These are phyloP conservation scores for Aspergillus brasiliensis DNA, from an alignment of 2,329 filamentous ascomycete species.

Conservation along the genomic window DNA sequence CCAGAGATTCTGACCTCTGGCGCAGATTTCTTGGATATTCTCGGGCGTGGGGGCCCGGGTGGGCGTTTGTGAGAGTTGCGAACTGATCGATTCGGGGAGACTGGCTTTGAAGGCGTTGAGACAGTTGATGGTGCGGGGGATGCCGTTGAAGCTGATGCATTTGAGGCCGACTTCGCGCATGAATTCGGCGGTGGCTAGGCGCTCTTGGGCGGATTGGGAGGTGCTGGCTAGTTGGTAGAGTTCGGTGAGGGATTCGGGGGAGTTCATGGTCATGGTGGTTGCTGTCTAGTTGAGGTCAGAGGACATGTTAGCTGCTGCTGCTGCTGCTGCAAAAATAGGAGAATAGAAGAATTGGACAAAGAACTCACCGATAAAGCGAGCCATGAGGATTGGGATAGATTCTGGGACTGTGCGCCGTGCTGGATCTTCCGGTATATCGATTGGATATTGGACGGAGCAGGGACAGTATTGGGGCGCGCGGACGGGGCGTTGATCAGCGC, in stretches of 20 bases:
- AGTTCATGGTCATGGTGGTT: constrained; percentile 84
- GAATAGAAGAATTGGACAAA: background rate
- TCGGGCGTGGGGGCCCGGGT: constrained; percentile 56
- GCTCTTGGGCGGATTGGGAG: constrained; percentile 27
- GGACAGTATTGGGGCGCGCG: constrained; percentile 65
- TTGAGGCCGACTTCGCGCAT: constrained; percentile 51
- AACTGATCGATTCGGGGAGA: constrained; percentile 60
- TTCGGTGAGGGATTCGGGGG: constrained; percentile 69
- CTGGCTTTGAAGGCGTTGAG: constrained; percentile 69
- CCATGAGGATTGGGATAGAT: constrained; percentile 67
- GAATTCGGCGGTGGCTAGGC: constrained; percentile 39
- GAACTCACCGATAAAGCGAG: constrained; percentile 62
- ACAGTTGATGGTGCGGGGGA: constrained; percentile 81
- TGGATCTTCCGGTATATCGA: constrained; percentile 67
- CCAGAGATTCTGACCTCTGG: constrained; percentile 70
- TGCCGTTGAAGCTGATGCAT: constrained; percentile 54
- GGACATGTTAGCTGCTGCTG: background rate
- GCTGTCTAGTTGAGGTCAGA: constrained; percentile 64
- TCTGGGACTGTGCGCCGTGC: constrained; percentile 61
- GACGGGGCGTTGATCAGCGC: constrained; percentile 71
- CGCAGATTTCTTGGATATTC: constrained; percentile 58
- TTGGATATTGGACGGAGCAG: constrained; percentile 64
- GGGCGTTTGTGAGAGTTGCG: constrained; percentile 57
- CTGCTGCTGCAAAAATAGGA: accelerated
- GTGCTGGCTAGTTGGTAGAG: constrained; percentile 56